Evolutionary conservation across 768 basidiomycete genomes (phyloP).

Genomic region (Butyriboletus loyo): DNA sequence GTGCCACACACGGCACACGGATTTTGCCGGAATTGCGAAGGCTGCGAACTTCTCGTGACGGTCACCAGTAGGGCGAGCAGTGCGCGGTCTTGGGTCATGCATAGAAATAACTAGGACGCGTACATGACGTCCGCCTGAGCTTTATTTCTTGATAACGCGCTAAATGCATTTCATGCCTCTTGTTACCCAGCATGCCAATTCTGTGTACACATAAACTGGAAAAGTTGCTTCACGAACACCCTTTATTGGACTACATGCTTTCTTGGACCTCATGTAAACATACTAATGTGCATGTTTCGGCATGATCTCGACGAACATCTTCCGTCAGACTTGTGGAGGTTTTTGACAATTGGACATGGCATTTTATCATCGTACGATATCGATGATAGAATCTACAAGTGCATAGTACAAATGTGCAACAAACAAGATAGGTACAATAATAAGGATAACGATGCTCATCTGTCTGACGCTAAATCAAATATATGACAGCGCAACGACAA

Average conservation of each 20-base stretch:
- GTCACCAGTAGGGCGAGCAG: neutral
- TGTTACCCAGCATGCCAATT: too few relatives aligned
- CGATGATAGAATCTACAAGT: neutral
- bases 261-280: too few relatives aligned
- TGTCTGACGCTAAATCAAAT: neutral
- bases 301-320: too few relatives aligned
- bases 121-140: too few relatives aligned
- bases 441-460: neutral
- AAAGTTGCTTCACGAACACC: too few relatives aligned
- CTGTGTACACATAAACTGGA: neutral
- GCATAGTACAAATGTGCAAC: neutral
- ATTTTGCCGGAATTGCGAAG: neutral
- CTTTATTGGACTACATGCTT: too few relatives aligned
- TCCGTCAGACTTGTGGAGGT: too few relatives aligned
- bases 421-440: neutral
- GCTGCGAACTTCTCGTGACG: neutral
- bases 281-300: too few relatives aligned
- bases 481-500: neutral
- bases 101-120: neutral
- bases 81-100: too few relatives aligned
- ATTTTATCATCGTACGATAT: too few relatives aligned
- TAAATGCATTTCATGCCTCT: neutral
- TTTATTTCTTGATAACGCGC: neutral
- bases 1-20: neutral
- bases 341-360: too few relatives aligned